Evolutionary conservation across 2,329 filamentous ascomycete genomes (phyloP).

Genomic region (Coniochaeta ligniaria): DNA sequence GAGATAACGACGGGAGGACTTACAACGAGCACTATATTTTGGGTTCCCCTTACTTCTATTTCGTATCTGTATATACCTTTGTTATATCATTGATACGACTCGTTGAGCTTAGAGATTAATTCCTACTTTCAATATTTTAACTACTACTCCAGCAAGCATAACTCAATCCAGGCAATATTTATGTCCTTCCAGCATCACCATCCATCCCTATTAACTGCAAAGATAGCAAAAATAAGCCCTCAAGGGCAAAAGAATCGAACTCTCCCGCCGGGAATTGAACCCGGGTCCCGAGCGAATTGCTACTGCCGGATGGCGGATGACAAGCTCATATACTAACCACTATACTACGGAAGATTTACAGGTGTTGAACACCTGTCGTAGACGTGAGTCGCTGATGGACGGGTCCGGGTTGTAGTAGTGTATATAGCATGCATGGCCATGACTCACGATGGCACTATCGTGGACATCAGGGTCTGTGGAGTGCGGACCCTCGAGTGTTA

Average conservation of each 20-base stretch:
- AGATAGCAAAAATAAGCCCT: background rate
- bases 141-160: too few species aligned
- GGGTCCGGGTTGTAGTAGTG: background rate
- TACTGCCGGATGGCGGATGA: background rate
- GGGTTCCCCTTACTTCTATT: too few species aligned
- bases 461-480: background rate
- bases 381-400: background rate
- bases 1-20: background rate
- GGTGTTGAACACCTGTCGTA: conserved; percentile 1
- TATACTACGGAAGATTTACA: conserved; percentile 1
- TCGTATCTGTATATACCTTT: background rate
- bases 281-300: background rate
- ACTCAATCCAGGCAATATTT: too few species aligned
- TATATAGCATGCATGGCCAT: background rate
- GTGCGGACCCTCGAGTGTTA: background rate
- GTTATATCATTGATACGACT: too few species aligned
- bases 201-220: too few species aligned
- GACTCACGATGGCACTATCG: background rate
- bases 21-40: background rate
- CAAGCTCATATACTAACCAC: conserved; percentile 1
- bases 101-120: too few species aligned
- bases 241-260: background rate
- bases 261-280: conserved; percentile 1
- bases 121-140: too few species aligned
- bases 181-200: too few species aligned